phyloP scores from a whole-genome alignment of 2,329 filamentous ascomycete genomes.

The Sclerotinia sclerotiorum region DNA sequence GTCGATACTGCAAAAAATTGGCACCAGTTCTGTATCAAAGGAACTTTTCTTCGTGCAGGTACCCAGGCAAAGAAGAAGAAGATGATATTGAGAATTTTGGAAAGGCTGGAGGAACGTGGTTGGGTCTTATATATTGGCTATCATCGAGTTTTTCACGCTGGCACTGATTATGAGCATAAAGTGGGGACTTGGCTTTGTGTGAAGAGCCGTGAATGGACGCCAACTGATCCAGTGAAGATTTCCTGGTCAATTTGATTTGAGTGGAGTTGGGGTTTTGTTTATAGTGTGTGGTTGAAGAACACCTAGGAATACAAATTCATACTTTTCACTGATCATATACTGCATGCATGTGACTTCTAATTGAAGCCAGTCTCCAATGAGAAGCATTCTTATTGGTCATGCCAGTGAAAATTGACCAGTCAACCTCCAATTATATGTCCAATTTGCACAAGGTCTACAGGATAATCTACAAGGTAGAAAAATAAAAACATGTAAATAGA shows the following conservation, averaged over 20 bases:
- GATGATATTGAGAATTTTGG: constrained; percentile 15
- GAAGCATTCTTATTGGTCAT: too few species aligned
- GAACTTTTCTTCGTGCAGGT: background rate
- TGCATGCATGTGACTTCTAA: background rate
- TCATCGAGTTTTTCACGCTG: background rate
- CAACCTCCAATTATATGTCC: background rate
- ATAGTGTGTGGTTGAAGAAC: too few species aligned
- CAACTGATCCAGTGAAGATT: constrained; percentile 12
- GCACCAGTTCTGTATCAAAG: background rate
- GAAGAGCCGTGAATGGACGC: constrained; percentile 19
- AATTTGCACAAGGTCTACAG: too few species aligned
- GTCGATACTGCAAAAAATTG: background rate
- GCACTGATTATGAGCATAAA: background rate
- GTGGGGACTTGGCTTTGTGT: constrained; percentile 19
- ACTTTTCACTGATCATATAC: background rate
- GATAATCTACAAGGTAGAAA: too few species aligned
- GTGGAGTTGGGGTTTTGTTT: background rate
- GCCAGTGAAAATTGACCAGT: background rate
- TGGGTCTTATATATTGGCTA: constrained; percentile 6
- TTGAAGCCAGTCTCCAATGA: background rate
- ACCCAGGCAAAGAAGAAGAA: background rate
- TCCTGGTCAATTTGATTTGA: background rate
- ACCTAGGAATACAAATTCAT: background rate
- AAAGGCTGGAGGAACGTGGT: constrained; percentile 20
- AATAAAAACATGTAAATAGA: too few species aligned